Conservation (phyloP, 2,329 filamentous ascomycete species). For the Calonectria fujianensis region DNA sequence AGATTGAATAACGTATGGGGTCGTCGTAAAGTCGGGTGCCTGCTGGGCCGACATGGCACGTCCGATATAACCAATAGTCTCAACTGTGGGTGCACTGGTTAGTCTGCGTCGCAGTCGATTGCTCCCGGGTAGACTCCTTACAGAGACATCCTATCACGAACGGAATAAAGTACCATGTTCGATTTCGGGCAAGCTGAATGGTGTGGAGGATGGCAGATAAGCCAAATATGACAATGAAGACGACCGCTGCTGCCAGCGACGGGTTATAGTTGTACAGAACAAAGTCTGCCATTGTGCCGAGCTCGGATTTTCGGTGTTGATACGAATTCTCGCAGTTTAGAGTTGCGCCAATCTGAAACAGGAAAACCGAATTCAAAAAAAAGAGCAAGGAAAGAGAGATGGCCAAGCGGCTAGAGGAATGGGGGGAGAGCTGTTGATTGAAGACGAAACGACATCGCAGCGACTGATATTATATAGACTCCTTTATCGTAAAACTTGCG, state of each 20-base stretch:
- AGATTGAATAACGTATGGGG: constrained; percentile 64
- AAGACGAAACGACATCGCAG: not conserved
- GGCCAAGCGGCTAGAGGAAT: not conserved
- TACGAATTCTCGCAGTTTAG: not conserved
- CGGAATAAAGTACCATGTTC: constrained; percentile 72
- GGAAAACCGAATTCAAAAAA: not conserved
- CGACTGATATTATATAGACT: constrained; percentile 30
- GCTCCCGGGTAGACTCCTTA: constrained; percentile 55
- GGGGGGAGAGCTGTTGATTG: not conserved
- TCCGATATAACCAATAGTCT: constrained; percentile 65
- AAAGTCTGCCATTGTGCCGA: constrained; percentile 44
- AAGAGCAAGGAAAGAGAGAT: not conserved
- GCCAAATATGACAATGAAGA: constrained; percentile 65
- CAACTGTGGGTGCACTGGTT: constrained; percentile 43
- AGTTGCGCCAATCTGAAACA: not conserved
- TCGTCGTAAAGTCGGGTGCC: constrained; percentile 60
- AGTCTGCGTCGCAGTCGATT: accelerated
- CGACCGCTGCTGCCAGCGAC: constrained; percentile 63
- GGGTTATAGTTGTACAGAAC: constrained; percentile 69
- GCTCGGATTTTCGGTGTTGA: not conserved
- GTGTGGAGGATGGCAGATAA: constrained; percentile 62
- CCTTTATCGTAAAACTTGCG: constrained; percentile 3
- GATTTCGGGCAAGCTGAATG: constrained; percentile 62
- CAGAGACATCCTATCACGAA: constrained; percentile 72
- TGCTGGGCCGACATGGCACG: constrained; percentile 66